Conservation (phyloP, 176 grass and related monocot genomes). For the Phoenix roebelenii region DNA sequence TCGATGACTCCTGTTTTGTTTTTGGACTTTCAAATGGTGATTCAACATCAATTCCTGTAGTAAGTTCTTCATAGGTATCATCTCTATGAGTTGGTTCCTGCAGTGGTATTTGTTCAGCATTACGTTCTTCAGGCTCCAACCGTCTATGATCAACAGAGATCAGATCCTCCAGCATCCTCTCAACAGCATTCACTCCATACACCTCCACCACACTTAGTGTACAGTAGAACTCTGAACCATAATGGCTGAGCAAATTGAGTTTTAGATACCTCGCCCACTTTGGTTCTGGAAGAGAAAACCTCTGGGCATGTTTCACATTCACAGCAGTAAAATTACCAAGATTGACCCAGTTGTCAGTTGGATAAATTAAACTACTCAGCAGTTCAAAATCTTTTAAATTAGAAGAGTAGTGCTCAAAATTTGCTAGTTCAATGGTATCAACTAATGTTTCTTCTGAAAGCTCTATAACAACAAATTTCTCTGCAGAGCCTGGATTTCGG, state of each 20-base stretch:
- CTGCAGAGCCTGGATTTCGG: slow-evolving; percentile 81
- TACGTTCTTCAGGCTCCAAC: slow-evolving; percentile 45
- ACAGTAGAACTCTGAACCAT: slow-evolving; percentile 91
- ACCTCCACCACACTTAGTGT: slow-evolving; percentile 87
- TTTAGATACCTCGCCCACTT: slow-evolving; percentile 94
- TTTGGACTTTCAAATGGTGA: slow-evolving; percentile 32
- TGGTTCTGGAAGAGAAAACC: slow-evolving; percentile 53
- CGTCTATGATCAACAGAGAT: slow-evolving; percentile 74
- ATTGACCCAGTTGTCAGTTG: slow-evolving; percentile 71
- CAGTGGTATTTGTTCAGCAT: slow-evolving; percentile 27
- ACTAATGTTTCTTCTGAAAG: slow-evolving; percentile 99
- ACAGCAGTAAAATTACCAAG: slow-evolving; percentile 63
- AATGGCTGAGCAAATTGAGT: slow-evolving; percentile 79
- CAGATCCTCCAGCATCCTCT: slow-evolving; percentile 91
- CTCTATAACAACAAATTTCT: slow-evolving; percentile 87
- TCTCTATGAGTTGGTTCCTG: slow-evolving; percentile 37
- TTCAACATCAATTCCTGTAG: slow-evolving; percentile 49
- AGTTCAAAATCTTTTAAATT: slow-evolving; percentile 86
- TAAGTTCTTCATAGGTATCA: slow-evolving; percentile 30
- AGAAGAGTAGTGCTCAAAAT: slow-evolving; percentile 95
- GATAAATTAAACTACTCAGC: slow-evolving; percentile 65
- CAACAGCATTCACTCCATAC: slow-evolving; percentile 94
- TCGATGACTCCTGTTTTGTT: slow-evolving; percentile 29
- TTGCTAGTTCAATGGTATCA: slow-evolving; percentile 65
- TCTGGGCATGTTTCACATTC: slow-evolving; percentile 68